These are phyloP conservation scores for Ceratocystis variospora DNA, from an alignment of 2,329 filamentous ascomycete species.

Conservation along the genomic window DNA sequence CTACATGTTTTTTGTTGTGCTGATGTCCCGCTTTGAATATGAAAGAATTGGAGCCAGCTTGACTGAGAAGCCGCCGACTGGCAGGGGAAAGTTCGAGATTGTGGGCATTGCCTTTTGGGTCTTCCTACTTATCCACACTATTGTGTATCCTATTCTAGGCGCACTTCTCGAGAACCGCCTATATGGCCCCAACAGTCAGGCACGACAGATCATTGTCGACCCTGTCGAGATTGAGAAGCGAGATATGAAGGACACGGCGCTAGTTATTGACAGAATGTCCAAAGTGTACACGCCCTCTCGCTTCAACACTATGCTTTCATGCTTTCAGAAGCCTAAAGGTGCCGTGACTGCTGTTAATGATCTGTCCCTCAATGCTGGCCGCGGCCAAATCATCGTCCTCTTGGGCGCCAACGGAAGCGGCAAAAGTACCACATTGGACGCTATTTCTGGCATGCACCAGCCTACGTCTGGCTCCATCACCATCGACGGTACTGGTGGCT, in stretches of 20 bases:
- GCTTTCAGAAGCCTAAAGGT: conserved; percentile 15
- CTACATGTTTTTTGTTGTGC: conserved; percentile 66
- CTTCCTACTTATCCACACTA: conserved; percentile 62
- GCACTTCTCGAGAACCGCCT: conserved; percentile 58
- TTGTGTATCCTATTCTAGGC: conserved; percentile 63
- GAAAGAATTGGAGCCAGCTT: conserved; percentile 47
- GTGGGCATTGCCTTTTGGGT: conserved; percentile 66
- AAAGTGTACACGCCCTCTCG: conserved; percentile 56
- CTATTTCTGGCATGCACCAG: conserved; percentile 68
- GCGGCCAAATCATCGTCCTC: conserved; percentile 73
- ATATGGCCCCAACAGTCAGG: conserved; percentile 58
- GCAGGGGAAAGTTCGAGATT: conserved; percentile 44
- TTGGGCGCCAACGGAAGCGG: conserved; percentile 83
- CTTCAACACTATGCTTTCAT: conserved; percentile 30
- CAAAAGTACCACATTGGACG: conserved; percentile 80
- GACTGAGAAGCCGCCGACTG: conserved; percentile 44
- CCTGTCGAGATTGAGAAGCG: conserved; percentile 15
- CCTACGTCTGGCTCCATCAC: conserved; percentile 63
- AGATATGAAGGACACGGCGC: conserved; percentile 33
- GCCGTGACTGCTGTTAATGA: conserved; percentile 67
- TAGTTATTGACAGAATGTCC: conserved; percentile 58
- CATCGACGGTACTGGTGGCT: conserved; percentile 62
- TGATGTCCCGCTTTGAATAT: conserved; percentile 64
- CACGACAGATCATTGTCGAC: conserved; percentile 38
- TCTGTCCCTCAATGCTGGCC: conserved; percentile 54